Conservation (phyloP, 2,329 filamentous ascomycete species). For the Fusarium subglutinans region DNA sequence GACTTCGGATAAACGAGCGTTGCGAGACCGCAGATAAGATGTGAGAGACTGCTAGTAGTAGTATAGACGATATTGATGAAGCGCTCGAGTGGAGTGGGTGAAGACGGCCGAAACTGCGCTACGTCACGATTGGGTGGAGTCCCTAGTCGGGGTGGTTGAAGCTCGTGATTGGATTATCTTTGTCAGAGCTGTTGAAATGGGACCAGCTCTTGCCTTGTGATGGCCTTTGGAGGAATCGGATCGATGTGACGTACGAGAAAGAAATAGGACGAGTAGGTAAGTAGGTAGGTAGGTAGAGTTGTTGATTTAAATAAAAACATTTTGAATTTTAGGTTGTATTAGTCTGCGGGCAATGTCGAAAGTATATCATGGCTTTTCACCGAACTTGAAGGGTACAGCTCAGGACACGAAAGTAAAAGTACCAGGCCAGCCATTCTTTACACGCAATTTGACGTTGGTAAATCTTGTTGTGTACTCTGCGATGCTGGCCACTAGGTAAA, state of each 20-base stretch:
- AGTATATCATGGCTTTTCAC: background rate
- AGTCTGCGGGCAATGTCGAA: background rate
- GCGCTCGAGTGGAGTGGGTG: background rate
- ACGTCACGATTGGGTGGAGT: slow-evolving; percentile 14
- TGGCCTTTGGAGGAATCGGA: background rate
- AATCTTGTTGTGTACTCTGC: background rate
- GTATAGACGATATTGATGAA: slow-evolving; percentile 1
- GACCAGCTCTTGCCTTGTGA: background rate
- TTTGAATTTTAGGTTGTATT: background rate
- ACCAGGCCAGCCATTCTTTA: background rate
- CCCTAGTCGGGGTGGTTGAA: background rate
- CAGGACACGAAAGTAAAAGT: background rate
- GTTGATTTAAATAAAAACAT: no score
- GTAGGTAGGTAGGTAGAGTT: background rate
- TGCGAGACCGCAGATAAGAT: background rate
- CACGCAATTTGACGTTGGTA: background rate
- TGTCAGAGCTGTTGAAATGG: background rate
- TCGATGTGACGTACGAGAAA: background rate
- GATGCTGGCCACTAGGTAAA: background rate
- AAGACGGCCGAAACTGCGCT: background rate
- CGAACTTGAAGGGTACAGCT: background rate
- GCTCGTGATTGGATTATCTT: background rate
- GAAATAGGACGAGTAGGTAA: background rate
- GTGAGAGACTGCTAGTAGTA: background rate
- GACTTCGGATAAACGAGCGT: slow-evolving; percentile 18